Evolutionary conservation across 768 basidiomycete genomes (phyloP).

Genomic region (Macrocybe gigantea): DNA sequence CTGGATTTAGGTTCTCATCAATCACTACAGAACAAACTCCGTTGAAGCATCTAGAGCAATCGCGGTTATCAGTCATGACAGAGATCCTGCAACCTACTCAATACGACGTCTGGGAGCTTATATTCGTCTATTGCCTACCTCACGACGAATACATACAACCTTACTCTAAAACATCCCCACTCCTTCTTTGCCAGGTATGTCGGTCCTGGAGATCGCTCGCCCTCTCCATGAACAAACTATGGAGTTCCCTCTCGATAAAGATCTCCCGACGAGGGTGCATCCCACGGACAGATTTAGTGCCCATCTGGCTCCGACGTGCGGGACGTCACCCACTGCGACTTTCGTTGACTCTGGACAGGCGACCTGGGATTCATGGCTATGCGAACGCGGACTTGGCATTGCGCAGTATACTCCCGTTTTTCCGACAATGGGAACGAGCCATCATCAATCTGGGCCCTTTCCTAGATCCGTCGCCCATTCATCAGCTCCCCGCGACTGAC

Average conservation of each 20-base stretch:
- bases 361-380: slow-evolving; percentile 3
- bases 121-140: slow-evolving; percentile 10
- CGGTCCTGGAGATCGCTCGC: slow-evolving; percentile 8
- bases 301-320: slow-evolving; percentile 3
- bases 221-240: slow-evolving; percentile 7
- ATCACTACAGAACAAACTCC: too few species aligned
- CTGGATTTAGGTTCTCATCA: neutral
- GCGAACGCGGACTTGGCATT: slow-evolving; percentile 3
- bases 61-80: neutral
- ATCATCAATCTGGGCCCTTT: slow-evolving; percentile 3
- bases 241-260: slow-evolving; percentile 9
- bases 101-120: slow-evolving; percentile 9
- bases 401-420: slow-evolving; percentile 3
- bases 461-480: neutral
- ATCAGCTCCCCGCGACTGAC: neutral
- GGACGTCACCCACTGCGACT: slow-evolving; percentile 2
- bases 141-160: slow-evolving; percentile 6
- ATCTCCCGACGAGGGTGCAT: slow-evolving; percentile 2
- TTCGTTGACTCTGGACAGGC: slow-evolving; percentile 1
- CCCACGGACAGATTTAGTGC: neutral
- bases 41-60: too few species aligned
- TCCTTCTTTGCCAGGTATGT: slow-evolving; percentile 10
- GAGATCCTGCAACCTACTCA: slow-evolving; percentile 1
- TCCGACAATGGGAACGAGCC: slow-evolving; percentile 1
- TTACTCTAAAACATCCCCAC: slow-evolving; percentile 3